Evolutionary conservation across 148 eudicot species (phyloP).

Genomic region (Arctostaphylos glauca): DNA sequence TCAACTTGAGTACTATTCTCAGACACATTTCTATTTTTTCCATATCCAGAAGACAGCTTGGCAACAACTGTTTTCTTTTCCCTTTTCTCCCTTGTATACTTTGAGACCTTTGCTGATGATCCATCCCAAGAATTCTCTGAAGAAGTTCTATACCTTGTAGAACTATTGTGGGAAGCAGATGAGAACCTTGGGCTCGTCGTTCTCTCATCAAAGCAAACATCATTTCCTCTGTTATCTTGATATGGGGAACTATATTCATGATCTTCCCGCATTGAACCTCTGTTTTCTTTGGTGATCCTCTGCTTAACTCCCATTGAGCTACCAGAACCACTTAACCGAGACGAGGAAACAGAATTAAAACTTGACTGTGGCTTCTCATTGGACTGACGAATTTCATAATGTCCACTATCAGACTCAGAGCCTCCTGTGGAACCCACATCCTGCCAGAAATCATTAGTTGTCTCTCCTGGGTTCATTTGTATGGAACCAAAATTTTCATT

Average conservation of each 20-base stretch:
- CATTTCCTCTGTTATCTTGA: slow-evolving; percentile 42
- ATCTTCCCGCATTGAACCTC: slow-evolving; percentile 31
- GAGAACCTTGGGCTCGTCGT: slow-evolving; percentile 51
- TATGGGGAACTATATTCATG: slow-evolving; percentile 29
- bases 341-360: slow-evolving; percentile 38
- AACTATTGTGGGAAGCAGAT: slow-evolving; percentile 56
- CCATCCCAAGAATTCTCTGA: slow-evolving; percentile 94
- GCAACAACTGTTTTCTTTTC: slow-evolving; percentile 43
- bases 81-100: slow-evolving; percentile 59
- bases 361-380: slow-evolving; percentile 48
- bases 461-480: slow-evolving; percentile 42
- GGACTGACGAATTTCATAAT: slow-evolving; percentile 30
- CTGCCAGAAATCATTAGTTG: slow-evolving; percentile 55
- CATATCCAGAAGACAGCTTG: slow-evolving; percentile 33
- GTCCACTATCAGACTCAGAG: slow-evolving; percentile 43
- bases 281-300: slow-evolving; percentile 42
- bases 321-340: slow-evolving; percentile 36
- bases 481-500: slow-evolving; percentile 41
- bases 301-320: slow-evolving; percentile 38
- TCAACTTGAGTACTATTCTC: slow-evolving; percentile 36
- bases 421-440: slow-evolving; percentile 40
- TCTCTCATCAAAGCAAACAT: slow-evolving; percentile 59
- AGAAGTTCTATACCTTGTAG: slow-evolving; percentile 65
- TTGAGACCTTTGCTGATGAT: slow-evolving; percentile 54
- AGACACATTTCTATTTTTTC: slow-evolving; percentile 43